Evolutionary conservation across 768 basidiomycete species (phyloP), one percentile per base, ranked within the genome.

Genomic region (Boletus vermiculosoides): DNA sequence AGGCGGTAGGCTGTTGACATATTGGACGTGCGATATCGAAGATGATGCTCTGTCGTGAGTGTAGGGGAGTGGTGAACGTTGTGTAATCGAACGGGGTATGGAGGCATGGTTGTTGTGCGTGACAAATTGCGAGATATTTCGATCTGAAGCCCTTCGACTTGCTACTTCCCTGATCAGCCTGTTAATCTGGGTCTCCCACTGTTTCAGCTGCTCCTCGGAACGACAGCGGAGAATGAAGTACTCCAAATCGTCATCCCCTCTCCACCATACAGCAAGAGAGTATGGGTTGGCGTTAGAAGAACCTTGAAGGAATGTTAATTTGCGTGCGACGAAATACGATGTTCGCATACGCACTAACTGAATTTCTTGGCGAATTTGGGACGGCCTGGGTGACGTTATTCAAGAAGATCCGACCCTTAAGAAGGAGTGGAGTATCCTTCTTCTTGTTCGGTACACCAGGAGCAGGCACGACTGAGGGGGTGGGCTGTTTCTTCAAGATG

Each of bases 361-460:
- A 82, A 50, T 77, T 78, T 63, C 82, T 79, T n/a, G 82, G 74
- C 8, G 81, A 78, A 10, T 76, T 78, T 37, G 88, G 81, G 52
- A 83, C 77, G 15, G 92, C 92, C 61, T 88, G 83, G 0, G 92
- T 94, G 50, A 98, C 93, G 66, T 98, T 99, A 61, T 94, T 94
- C 63, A 98, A 79, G 74, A 97, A 98, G 59, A 99, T 98, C 30
- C 97, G 86, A 5, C 97, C 97, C 67, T 99, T 99, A 56, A 99
- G 76, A 23, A 94, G 81, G 34, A 98, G 82, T 25, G 87, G 88
- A 0, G 91, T 89, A 63, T 77, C 88, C 72, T 87, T 88, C 74
- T 87, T 86, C 76, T 86, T 83, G 18, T 81, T 78, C 31, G 85
- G 80, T 34, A 79, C 80, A 36, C 80, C 79, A 0, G 66, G 69